Base-by-base conservation (phyloP, 2,329 filamentous ascomycete species). In the Pyricularia pennisetigena region DNA sequence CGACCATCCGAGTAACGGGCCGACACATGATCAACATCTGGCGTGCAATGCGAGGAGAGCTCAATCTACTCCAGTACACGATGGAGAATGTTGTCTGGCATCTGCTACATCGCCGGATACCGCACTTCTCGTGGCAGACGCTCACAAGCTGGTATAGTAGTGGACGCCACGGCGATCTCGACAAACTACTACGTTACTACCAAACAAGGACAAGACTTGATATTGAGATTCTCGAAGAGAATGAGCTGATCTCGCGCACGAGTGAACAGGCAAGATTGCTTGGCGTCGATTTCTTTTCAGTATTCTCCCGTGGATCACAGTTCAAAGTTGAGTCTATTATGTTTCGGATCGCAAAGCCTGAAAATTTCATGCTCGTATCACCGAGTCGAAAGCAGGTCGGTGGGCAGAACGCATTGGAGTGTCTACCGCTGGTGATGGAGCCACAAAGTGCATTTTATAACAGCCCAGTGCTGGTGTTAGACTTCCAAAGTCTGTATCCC, bases 241-340 rank as follows among this genome's bases (percentile, higher is more conserved):
- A 97, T 72, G 95, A 97, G 75, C 82, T 98, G 26, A 88, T 98
- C 54, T 82, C 93, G 1, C 86, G 94, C 68, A 98, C 93, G 0
- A 97, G 93, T 73, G 95, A 99, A 77, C 95, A 99, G 78, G 95
- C 95, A 9, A 89, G 95, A 12, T 82, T 99, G 12, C 84, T 99
- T 3, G 95, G 95, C 0, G 91, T 98, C 0, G 95, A 99, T 78
- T 99, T 99, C 80, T 97, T 94, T 77, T 97, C 94, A 0, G 95
- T 99, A 68, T 95, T 97, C 74, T 94, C 92, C 6, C 87, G 95
- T 68, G 95, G 95, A 20, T 98, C 94, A 0, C 95, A 99, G 75
- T 98, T 96, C 85, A 99, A 99, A 77, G 95, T 99, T 59, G 95
- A 99, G 79, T 97, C 94, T 1, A 89, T 97, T 73, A 98, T 99